A percentile compares a stretch with the other conserved stretches of the same genome.
Evolutionary conservation across 2,329 filamentous ascomycete species (phyloP).

Genomic region (Lachnellula arida): DNA sequence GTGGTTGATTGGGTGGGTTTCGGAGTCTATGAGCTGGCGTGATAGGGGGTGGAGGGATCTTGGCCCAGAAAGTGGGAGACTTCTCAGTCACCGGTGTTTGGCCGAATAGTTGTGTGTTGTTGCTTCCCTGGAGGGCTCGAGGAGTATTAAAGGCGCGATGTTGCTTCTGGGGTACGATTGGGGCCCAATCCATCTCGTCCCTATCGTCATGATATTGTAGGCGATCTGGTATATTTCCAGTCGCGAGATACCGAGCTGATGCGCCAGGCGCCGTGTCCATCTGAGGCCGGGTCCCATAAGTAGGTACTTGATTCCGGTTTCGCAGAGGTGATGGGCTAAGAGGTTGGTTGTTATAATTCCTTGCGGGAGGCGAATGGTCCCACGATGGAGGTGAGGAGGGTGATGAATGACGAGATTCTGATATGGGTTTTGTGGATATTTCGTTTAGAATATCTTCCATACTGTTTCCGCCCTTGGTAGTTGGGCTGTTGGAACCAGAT

Average conservation of each 20-base stretch:
- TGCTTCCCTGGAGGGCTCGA: conserved; percentile 36
- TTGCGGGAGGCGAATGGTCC: background rate
- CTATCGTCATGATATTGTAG: background rate
- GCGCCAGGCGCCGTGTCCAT: conserved; percentile 9
- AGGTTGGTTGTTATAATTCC: background rate
- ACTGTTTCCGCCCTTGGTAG: conserved; percentile 35
- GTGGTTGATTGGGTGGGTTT: conserved; percentile 55
- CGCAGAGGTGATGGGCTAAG: background rate
- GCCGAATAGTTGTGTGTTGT: conserved; percentile 32
- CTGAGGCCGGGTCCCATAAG: background rate
- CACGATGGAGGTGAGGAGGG: conserved; percentile 7
- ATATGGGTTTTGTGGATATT: conserved; percentile 33
- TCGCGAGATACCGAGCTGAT: conserved; percentile 9
- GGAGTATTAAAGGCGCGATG: conserved; percentile 50
- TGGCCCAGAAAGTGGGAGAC: conserved; percentile 59
- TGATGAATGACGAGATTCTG: background rate
- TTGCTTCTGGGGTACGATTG: conserved; percentile 45
- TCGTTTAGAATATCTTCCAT: conserved; percentile 47
- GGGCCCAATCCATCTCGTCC: conserved; percentile 67
- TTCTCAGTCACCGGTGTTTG: conserved; percentile 17
- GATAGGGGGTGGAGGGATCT: conserved; percentile 63
- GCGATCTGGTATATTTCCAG: background rate
- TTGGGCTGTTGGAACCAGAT: conserved; percentile 12
- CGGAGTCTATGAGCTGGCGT: conserved; percentile 58
- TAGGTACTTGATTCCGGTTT: background rate